Base-by-base conservation (phyloP, 768 basidiomycete species). In the Kwoniella bestiolae region DNA sequence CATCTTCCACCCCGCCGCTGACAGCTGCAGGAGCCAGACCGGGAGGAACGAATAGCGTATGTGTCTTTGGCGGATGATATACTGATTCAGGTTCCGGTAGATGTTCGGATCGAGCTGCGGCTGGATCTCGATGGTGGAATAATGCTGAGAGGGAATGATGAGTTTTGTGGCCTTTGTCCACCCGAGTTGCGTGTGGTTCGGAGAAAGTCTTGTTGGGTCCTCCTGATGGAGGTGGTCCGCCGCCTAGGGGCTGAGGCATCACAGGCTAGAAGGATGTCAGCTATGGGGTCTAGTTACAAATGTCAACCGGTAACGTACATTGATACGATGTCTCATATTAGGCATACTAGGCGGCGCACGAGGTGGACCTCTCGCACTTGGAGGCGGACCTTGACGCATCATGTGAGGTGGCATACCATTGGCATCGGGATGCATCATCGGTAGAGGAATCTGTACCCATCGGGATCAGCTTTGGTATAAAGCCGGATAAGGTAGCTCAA, bases 201-300 rank as follows among this genome's bases (percentile, higher is more conserved):
- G 73, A 71, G 26, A 56, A 60, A 5, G 70, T 61, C 50, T 68
- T 70, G 23, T 56, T 61, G 2, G 56, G 46, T 26, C 50, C 63
- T 35, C 23, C 14, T 23, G 23, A n/a, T 26, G 34, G 47, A 29
- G 46, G 29, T 23, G 56, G 63, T 32, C 55, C 63, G 18, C 64
- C 65, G 41, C 75, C 69, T 16, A 77, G 69, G 1, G 63, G 69
- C 11, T 57, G 55, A 18, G 76, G 76, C 73, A 77, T 73, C 5
- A 69, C 66, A n/a, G 66, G 56, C 73, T 74, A 55, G 23, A 25
- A 49, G 25, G 26, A 38, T n/a, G 14, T 58, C 56, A 41, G 35
- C 26, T 16, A 12, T 26, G 11, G 4, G 26, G 28, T 8, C 58
- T 16, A 38, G 26, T n/a, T n/a, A 49, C 25, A 18, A 11, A 18